A percentile compares a stretch with the other conserved stretches of the same genome.
phyloP scores from a whole-genome alignment of 1,284 basidiomycete genomes.

The Pyrrhoderma lamaoense region DNA sequence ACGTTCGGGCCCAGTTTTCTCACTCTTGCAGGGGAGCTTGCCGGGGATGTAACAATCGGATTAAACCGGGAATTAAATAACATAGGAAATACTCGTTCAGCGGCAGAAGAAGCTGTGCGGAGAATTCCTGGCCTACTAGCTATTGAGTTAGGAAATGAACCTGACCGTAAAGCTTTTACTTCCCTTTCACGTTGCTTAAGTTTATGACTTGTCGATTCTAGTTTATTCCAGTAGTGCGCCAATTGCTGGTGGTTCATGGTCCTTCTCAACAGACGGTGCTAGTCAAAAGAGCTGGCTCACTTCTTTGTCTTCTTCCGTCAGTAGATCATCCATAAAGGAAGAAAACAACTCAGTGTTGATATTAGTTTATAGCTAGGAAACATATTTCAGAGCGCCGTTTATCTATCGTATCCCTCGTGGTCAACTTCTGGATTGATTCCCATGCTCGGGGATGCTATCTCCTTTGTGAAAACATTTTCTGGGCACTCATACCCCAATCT shows the following conservation, averaged over 20 bases:
- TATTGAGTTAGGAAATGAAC: slow-evolving; percentile 39
- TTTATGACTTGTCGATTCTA: slow-evolving; percentile 21
- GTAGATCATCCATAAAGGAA: slow-evolving; percentile 10
- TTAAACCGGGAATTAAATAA: slow-evolving; percentile 37
- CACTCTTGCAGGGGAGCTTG: slow-evolving; percentile 29
- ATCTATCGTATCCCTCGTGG: slow-evolving; percentile 32
- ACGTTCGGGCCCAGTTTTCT: slow-evolving; percentile 38
- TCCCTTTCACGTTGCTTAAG: slow-evolving; percentile 17
- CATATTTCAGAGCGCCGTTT: slow-evolving; percentile 38
- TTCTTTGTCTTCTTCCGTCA: slow-evolving; percentile 29
- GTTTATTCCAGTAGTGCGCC: slow-evolving; percentile 28
- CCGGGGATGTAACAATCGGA: slow-evolving; percentile 34
- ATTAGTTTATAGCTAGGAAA: slow-evolving; percentile 26
- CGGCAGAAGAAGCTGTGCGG: slow-evolving; percentile 30
- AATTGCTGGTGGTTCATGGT: slow-evolving; percentile 30
- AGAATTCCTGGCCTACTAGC: slow-evolving; percentile 32
- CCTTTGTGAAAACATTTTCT: slow-evolving; percentile 32
- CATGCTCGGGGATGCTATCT: slow-evolving; percentile 29
- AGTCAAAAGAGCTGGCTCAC: slow-evolving; percentile 34
- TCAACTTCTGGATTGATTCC: slow-evolving; percentile 31
- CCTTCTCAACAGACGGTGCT: slow-evolving; percentile 28
- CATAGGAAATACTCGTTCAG: slow-evolving; percentile 31
- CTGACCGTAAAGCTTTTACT: slow-evolving; percentile 30
- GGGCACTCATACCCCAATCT: slow-evolving; percentile 40
- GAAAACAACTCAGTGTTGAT: slow-evolving; percentile 6